phyloP scores from a whole-genome alignment of 2,329 filamentous ascomycete species.

The Zymoseptoria crescenta region DNA sequence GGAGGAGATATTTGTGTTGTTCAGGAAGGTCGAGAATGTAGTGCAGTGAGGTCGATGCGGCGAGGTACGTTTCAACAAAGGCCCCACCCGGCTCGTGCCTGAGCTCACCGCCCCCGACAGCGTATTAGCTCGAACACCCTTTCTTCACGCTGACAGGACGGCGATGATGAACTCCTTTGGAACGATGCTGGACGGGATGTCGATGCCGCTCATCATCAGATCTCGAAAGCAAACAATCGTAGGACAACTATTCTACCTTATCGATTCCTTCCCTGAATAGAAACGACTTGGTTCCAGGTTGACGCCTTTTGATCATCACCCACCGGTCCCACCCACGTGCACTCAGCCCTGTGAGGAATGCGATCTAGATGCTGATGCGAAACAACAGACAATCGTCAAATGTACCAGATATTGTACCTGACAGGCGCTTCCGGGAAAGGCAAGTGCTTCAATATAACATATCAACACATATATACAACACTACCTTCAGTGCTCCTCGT shows the following conservation, averaged over 20 bases:
- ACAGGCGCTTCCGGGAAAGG: neutral
- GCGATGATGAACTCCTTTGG: neutral
- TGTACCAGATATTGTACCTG: neutral
- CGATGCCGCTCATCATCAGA: neutral
- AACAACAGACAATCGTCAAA: neutral
- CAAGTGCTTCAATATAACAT: neutral
- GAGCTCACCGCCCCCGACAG: neutral
- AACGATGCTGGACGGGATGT: neutral
- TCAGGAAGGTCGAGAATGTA: neutral
- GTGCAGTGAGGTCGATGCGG: neutral
- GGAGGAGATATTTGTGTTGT: neutral
- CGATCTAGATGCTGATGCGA: neutral
- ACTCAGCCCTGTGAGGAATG: neutral
- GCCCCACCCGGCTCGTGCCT: neutral
- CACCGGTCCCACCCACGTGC: no score
- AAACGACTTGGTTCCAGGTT: neutral
- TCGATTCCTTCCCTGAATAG: neutral
- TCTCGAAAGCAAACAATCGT: neutral
- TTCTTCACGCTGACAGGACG: neutral
- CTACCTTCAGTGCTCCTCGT: no score
- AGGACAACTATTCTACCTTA: neutral
- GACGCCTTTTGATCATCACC: neutral
- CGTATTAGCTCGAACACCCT: neutral
- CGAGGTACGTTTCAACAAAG: slow-evolving; percentile 1
- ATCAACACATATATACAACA: neutral